Evolutionary conservation across 495 filamentous ascomycete genomes (phyloP), one percentile per base, ranked within the genome.

Genomic region (Cetradonia linearis): DNA sequence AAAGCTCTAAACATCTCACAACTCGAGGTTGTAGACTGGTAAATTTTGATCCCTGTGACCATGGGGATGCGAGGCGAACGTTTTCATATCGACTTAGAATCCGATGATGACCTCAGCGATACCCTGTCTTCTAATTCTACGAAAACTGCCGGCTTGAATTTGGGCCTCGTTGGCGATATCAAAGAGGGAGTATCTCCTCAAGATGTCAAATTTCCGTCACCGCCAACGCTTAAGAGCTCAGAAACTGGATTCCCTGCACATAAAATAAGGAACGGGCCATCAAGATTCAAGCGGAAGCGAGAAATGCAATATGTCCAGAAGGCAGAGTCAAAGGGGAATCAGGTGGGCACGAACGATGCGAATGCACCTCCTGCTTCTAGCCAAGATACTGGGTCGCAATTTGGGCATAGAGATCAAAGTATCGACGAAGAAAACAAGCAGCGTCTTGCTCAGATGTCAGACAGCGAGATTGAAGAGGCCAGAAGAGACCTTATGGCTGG

Each of bases 371-470:
- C 9, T 44, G 18, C 28, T 33, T 16, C 16, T 58, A 10, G 42
- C 40, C 48, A 61, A 66, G 36, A 16, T 58, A 34, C 48, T 49
- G 44, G 18, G 25, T 53, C 60, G 27, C 36, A 61, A 7, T 23
- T 60, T 70, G 37, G 72, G 76, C 47, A 73, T 75, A 86, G 94
- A 65, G 83, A 82, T 63, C 70, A 73, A 49, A 71, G 74, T 1
- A 96, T 98, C 65, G 86, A 87, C 67, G 78, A 86, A 66, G 88
- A 97, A 65, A 98, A 97, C 68, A 78, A 74, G 20, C 80, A 83
- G 57, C 78, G 81, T 50, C 67, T 98, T 48, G 84, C 85, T 10
- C 74, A 77, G 13, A 96, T 98, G 93, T 88, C 89, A 25, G 72
- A 81, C 0, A 77, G 82, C 36, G 86, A 96, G 69, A 95, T 97